phyloP scores from a whole-genome alignment of 306 rosid species.

The Castanea mollissima region DNA sequence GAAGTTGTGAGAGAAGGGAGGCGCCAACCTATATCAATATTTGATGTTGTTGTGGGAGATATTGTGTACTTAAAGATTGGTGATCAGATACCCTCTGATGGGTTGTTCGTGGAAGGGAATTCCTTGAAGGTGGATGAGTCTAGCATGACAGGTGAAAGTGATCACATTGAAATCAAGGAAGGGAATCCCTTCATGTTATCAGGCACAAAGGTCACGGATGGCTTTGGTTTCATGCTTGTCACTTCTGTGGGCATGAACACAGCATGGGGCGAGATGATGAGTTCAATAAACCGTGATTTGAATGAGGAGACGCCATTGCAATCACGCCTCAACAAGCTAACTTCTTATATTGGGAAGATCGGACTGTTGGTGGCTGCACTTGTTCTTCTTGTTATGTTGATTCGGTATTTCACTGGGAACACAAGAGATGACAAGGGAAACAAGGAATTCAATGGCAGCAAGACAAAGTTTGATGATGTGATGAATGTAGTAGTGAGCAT shows the following conservation, averaged over 20 bases:
- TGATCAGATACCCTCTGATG: slow-evolving; percentile 25
- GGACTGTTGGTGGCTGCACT: slow-evolving; percentile 17
- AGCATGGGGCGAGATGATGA: slow-evolving; percentile 28
- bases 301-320: slow-evolving; percentile 19
- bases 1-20: slow-evolving; percentile 23
- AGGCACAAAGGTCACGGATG: slow-evolving; percentile 28
- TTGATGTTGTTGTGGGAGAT: slow-evolving; percentile 23
- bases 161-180: slow-evolving; percentile 1
- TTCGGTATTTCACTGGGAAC: slow-evolving; percentile 26
- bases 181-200: slow-evolving; percentile 20
- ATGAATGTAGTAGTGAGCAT: slow-evolving; percentile 16
- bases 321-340: slow-evolving; percentile 22
- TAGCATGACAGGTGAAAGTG: slow-evolving; percentile 29
- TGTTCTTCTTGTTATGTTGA: slow-evolving; percentile 17
- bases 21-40: slow-evolving; percentile 10
- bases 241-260: slow-evolving; percentile 28
- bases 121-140: slow-evolving; percentile 27
- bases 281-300: slow-evolving; percentile 13
- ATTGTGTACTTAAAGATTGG: slow-evolving; percentile 24
- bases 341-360: slow-evolving; percentile 13
- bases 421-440: slow-evolving; percentile 4
- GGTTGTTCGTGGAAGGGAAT: slow-evolving; percentile 20
- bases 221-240: slow-evolving; percentile 25
- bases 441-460: slow-evolving; percentile 21
- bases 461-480: slow-evolving; percentile 5